These are phyloP conservation scores for Cicer pinnatifidum DNA, from an alignment of 306 rosid species.

Conservation along the genomic window DNA sequence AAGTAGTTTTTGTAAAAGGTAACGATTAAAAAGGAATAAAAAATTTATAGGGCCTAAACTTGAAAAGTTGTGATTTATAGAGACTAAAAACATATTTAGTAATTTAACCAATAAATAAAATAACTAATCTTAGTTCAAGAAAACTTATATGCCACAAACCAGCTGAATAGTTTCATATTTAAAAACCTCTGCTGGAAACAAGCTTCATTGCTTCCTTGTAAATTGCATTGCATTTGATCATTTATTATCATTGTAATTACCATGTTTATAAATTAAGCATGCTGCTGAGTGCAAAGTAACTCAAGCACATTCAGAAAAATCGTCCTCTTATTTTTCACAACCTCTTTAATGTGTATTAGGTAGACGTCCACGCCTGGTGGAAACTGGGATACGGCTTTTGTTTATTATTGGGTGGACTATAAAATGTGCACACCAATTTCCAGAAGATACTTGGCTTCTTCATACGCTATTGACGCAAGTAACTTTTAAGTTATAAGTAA, in stretches of 20 bases:
- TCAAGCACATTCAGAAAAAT: too few species aligned
- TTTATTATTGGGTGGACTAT: conserved; percentile 31
- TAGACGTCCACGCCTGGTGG: neutral
- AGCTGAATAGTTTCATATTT: conserved; percentile 17
- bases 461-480: conserved; percentile 29
- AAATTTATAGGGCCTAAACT: too few species aligned
- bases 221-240: too few species aligned
- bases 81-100: neutral
- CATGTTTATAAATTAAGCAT: too few species aligned
- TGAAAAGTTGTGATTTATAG: too few species aligned
- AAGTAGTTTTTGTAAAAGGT: too few species aligned
- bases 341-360: conserved; percentile 5
- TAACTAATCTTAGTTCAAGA: conserved; percentile 12
- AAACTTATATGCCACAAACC: conserved; percentile 29
- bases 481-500: conserved; percentile 10
- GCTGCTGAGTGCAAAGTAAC: too few species aligned
- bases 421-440: conserved; percentile 35
- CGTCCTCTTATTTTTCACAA: neutral
- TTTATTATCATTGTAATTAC: too few species aligned
- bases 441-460: conserved; percentile 36
- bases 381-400: conserved; percentile 11
- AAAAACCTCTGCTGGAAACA: neutral
- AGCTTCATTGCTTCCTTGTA: too few species aligned
- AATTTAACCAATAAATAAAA: conserved; percentile 8
- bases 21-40: too few species aligned